Percentiles rank a stretch among this genome's conserved stretches.
These are phyloP conservation scores for Penicillium soppii DNA, from an alignment of 495 filamentous ascomycete genomes.

Conservation along the genomic window DNA sequence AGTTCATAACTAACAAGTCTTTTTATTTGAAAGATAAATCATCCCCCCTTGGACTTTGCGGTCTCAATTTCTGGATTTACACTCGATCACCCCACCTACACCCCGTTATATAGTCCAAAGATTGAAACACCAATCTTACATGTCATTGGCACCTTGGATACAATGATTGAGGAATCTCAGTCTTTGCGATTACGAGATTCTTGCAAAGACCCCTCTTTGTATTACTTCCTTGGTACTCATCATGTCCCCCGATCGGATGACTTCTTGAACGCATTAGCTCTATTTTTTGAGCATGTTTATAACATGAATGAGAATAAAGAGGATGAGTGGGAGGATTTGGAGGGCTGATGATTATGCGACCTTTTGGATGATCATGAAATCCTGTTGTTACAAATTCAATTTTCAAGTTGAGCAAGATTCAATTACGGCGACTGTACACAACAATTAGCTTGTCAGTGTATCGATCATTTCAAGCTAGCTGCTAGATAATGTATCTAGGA, in stretches of 20 bases:
- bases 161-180: conserved; percentile 4
- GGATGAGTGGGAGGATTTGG: not conserved
- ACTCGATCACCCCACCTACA: conserved; percentile 1
- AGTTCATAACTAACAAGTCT: not conserved
- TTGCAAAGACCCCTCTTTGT: not conserved
- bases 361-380: too few relatives aligned
- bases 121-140: conserved; percentile 10
- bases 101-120: not conserved
- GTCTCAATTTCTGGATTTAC: conserved; percentile 9
- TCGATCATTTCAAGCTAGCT: too few relatives aligned
- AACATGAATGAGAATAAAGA: not conserved
- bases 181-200: not conserved
- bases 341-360: too few relatives aligned
- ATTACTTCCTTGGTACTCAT: not conserved
- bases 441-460: too few relatives aligned
- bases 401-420: too few relatives aligned
- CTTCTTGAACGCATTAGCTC: not conserved
- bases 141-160: conserved; percentile 6
- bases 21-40: not conserved
- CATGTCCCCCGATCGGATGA: not conserved
- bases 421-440: too few relatives aligned
- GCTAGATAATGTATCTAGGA: too few relatives aligned
- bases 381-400: too few relatives aligned
- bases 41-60: conserved; percentile 14
- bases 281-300: not conserved